These are phyloP conservation scores for Spathaspora hagerdaliae DNA, from an alignment of 805 yeast species.

Conservation along the genomic window DNA sequence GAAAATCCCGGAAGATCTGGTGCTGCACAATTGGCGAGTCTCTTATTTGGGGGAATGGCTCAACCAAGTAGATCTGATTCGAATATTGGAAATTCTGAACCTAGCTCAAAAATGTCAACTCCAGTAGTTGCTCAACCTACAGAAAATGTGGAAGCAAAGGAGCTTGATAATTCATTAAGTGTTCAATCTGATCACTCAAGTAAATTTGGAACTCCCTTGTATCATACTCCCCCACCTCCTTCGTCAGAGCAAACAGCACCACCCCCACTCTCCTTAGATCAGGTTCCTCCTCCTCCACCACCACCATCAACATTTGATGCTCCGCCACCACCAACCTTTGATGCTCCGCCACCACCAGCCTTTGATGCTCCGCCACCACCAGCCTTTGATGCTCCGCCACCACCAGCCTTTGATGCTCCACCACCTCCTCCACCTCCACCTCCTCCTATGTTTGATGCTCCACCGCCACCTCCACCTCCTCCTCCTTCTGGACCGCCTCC, in stretches of 20 bases:
- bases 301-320: slow-evolving; percentile 6
- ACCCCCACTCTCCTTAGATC: slow-evolving; percentile 7
- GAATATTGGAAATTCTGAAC: slow-evolving; percentile 6
- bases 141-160: slow-evolving; percentile 2
- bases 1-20: slow-evolving; percentile 47
- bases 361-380: slow-evolving; percentile 7
- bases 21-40: slow-evolving; percentile 53
- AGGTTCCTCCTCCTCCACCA: slow-evolving; percentile 3
- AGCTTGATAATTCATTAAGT: not conserved
- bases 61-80: slow-evolving; percentile 20
- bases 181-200: slow-evolving; percentile 1
- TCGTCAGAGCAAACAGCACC: slow-evolving; percentile 11
- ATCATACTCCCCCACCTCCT: slow-evolving; percentile 15
- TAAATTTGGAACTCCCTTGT: slow-evolving; percentile 3
- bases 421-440: slow-evolving; percentile 16
- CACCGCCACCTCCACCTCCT: slow-evolving; percentile 20
- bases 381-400: slow-evolving; percentile 10
- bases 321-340: slow-evolving; percentile 8
- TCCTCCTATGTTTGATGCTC: slow-evolving; percentile 10
- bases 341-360: slow-evolving; percentile 8
- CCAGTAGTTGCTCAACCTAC: slow-evolving; percentile 9
- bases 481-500: slow-evolving; percentile 26
- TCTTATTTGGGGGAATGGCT: slow-evolving; percentile 50
- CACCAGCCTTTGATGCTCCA: slow-evolving; percentile 14
- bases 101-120: not conserved